These are phyloP conservation scores for Nematodospora anomalae DNA, from an alignment of 1,139 yeast species.

Conservation along the genomic window DNA sequence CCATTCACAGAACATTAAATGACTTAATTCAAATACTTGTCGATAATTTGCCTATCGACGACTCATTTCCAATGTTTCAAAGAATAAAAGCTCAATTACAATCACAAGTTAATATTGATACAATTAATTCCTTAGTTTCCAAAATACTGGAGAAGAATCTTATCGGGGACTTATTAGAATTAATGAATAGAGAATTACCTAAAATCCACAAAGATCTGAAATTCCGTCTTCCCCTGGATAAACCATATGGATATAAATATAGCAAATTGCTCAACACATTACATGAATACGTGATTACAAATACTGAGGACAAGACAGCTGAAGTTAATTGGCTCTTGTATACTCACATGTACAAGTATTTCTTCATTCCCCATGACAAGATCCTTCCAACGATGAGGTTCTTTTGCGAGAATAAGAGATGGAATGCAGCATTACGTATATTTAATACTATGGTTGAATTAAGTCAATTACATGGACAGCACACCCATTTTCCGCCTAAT, in stretches of 20 bases:
- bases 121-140: slow-evolving; percentile 48
- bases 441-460: slow-evolving; percentile 63
- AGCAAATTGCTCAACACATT: slow-evolving; percentile 37
- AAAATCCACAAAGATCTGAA: slow-evolving; percentile 36
- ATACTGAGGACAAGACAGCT: slow-evolving; percentile 37
- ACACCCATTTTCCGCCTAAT: slow-evolving; percentile 55
- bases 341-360: slow-evolving; percentile 57
- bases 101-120: slow-evolving; percentile 30
- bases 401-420: slow-evolving; percentile 57
- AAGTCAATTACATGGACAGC: slow-evolving; percentile 53
- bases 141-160: slow-evolving; percentile 49
- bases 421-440: slow-evolving; percentile 63
- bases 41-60: slow-evolving; percentile 20
- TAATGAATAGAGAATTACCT: slow-evolving; percentile 62
- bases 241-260: slow-evolving; percentile 30
- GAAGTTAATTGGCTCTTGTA: slow-evolving; percentile 67
- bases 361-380: slow-evolving; percentile 58
- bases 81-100: slow-evolving; percentile 42
- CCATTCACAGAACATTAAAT: slow-evolving; percentile 31
- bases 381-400: slow-evolving; percentile 62
- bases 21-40: slow-evolving; percentile 29
- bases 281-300: slow-evolving; percentile 46
- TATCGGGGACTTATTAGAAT: slow-evolving; percentile 58
- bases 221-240: slow-evolving; percentile 28
- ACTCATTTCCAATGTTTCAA: slow-evolving; percentile 34